Percentiles rank a stretch among this genome's conserved stretches.
Conservation (phyloP, 192 early-diverging fungal genomes). For the Coemansia sp. region DNA sequence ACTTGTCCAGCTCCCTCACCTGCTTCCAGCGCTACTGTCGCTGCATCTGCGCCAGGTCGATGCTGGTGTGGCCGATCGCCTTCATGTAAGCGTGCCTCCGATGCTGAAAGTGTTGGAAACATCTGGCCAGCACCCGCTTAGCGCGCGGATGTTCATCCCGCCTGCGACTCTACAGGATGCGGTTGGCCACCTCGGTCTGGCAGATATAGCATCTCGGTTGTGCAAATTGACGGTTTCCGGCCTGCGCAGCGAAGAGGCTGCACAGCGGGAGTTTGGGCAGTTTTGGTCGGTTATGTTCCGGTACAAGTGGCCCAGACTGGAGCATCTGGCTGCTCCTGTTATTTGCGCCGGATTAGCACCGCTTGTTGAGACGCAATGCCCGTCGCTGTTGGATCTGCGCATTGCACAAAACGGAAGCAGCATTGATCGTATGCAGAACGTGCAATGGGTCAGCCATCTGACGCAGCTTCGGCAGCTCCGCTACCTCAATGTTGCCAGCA, state of each 20-base stretch:
- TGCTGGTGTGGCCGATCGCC: conserved; percentile 14
- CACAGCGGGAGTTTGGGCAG: conserved; percentile 17
- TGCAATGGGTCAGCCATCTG: conserved; percentile 28
- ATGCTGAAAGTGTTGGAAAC: conserved; percentile 12
- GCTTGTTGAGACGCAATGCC: conserved; percentile 24
- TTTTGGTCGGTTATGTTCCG: conserved; percentile 28
- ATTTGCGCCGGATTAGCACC: conserved; percentile 18
- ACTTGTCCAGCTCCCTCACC: conserved; percentile 16
- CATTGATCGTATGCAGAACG: conserved; percentile 25
- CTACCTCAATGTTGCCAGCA: conserved; percentile 43
- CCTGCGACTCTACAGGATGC: background rate
- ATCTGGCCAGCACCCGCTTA: conserved; percentile 37
- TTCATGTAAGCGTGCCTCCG: conserved; percentile 25
- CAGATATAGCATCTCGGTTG: conserved; percentile 1
- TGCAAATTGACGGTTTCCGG: conserved; percentile 21
- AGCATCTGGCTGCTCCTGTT: conserved; percentile 28
- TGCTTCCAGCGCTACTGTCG: conserved; percentile 20
- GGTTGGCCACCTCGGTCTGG: background rate
- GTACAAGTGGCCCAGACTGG: conserved; percentile 11
- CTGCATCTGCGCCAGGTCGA: conserved; percentile 41
- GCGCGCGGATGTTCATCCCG: conserved; percentile 25
- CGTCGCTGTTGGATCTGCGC: conserved; percentile 10
- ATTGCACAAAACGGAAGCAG: conserved; percentile 28
- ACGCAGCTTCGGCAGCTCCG: conserved; percentile 12
- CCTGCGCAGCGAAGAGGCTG: conserved; percentile 36